Percentiles rank a stretch among this genome's conserved stretches.
Evolutionary conservation across 2,329 filamentous ascomycete genomes (phyloP).

Genomic region (Diplodia mutila): DNA sequence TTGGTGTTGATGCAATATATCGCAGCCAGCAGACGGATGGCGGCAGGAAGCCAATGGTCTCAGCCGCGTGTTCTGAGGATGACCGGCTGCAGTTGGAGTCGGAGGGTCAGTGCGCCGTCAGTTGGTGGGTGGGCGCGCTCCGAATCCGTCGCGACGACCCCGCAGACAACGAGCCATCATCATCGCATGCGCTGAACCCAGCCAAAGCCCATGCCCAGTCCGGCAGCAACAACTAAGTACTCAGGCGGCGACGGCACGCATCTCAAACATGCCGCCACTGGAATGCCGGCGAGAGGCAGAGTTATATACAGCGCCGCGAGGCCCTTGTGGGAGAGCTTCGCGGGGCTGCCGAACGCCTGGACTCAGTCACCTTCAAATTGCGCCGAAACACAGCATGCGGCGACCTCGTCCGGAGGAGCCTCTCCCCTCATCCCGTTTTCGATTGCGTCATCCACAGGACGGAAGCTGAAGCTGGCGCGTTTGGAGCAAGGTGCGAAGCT

Average conservation of each 20-base stretch:
- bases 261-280: neutral
- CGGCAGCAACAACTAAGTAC: neutral
- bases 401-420: neutral
- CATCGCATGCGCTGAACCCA: neutral
- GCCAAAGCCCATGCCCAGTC: neutral
- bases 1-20: neutral
- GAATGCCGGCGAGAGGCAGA: neutral
- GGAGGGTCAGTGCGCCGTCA: neutral
- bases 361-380: too few species aligned
- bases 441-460: conserved; percentile 3
- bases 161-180: neutral
- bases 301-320: conserved; percentile 5
- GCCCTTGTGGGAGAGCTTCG: neutral
- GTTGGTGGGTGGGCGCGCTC: neutral
- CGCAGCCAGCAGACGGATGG: neutral
- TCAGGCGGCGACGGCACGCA: neutral
- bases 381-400: too few species aligned
- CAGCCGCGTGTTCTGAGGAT: neutral
- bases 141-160: conserved; percentile 17
- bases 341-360: neutral
- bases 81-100: neutral
- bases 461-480: neutral
- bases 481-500: neutral
- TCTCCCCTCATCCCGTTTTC: neutral
- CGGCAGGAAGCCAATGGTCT: neutral